These are phyloP conservation scores for Apophysomyces sp. DNA, from an alignment of 371 early-diverging fungal species.

Conservation along the genomic window DNA sequence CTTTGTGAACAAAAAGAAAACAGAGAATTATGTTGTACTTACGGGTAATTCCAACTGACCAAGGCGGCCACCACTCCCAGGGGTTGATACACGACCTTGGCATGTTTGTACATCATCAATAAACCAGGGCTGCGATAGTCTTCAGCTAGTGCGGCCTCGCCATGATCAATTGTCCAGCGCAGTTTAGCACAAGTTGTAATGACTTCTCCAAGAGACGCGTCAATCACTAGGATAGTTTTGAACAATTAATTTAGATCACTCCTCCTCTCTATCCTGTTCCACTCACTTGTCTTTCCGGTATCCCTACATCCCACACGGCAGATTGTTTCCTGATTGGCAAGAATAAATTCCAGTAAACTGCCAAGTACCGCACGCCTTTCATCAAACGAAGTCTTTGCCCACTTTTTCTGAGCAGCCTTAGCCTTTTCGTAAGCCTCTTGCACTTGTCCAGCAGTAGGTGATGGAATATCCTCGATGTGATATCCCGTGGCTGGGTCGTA, in stretches of 20 bases:
- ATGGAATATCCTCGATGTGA: slow-evolving; percentile 63
- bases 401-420: slow-evolving; percentile 66
- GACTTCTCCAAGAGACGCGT: slow-evolving; percentile 85
- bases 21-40: slow-evolving; percentile 7
- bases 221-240: slow-evolving; percentile 55
- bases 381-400: slow-evolving; percentile 74
- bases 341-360: slow-evolving; percentile 69
- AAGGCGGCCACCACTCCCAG: slow-evolving; percentile 78
- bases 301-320: slow-evolving; percentile 77
- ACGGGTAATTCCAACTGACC: slow-evolving; percentile 86
- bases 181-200: slow-evolving; percentile 80
- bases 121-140: slow-evolving; percentile 71
- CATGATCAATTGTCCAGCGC: slow-evolving; percentile 81
- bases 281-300: slow-evolving; percentile 79
- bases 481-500: slow-evolving; percentile 89
- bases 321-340: slow-evolving; percentile 78
- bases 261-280: neutral
- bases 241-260: neutral
- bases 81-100: slow-evolving; percentile 80
- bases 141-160: slow-evolving; percentile 67
- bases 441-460: slow-evolving; percentile 61
- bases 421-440: slow-evolving; percentile 56
- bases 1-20: neutral
- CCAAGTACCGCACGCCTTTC: slow-evolving; percentile 75
- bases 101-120: slow-evolving; percentile 76